Conservation (phyloP, 495 filamentous ascomycete genomes). For the Lasiosphaeris hirsuta region DNA sequence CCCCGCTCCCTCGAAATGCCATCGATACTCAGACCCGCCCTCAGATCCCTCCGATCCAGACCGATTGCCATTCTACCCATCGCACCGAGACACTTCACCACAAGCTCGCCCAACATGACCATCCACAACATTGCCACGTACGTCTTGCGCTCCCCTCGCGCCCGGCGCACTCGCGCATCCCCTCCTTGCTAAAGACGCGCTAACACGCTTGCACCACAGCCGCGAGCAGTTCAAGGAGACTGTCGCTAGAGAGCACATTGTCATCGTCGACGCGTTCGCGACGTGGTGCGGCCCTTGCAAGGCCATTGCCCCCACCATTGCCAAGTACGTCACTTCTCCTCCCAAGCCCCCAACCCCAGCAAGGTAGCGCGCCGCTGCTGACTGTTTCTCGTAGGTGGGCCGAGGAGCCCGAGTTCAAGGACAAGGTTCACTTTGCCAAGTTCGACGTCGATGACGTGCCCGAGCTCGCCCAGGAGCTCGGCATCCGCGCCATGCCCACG, state of each 20-base stretch:
- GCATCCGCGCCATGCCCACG: slow-evolving; percentile 93
- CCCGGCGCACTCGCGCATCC: neutral
- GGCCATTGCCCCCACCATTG: slow-evolving; percentile 71
- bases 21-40: slow-evolving; percentile 24
- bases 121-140: slow-evolving; percentile 42
- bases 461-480: slow-evolving; percentile 72
- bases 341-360: neutral
- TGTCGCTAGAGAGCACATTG: slow-evolving; percentile 51
- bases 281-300: slow-evolving; percentile 97
- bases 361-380: neutral
- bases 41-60: slow-evolving; percentile 14
- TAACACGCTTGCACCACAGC: slow-evolving; percentile 42
- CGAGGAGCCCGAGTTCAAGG: slow-evolving; percentile 43
- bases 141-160: slow-evolving; percentile 18
- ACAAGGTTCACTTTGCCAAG: slow-evolving; percentile 73
- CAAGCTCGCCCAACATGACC: slow-evolving; percentile 42
- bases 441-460: slow-evolving; percentile 84
- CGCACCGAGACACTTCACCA: slow-evolving; percentile 37
- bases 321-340: slow-evolving; percentile 37
- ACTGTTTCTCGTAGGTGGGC: slow-evolving; percentile 44
- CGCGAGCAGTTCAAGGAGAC: slow-evolving; percentile 58
- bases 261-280: slow-evolving; percentile 85
- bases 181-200: slow-evolving; percentile 1
- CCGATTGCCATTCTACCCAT: slow-evolving; percentile 4
- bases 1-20: slow-evolving; percentile 19